Conservation (phyloP, 2,329 filamentous ascomycete species). For the Fusarium sororula region DNA sequence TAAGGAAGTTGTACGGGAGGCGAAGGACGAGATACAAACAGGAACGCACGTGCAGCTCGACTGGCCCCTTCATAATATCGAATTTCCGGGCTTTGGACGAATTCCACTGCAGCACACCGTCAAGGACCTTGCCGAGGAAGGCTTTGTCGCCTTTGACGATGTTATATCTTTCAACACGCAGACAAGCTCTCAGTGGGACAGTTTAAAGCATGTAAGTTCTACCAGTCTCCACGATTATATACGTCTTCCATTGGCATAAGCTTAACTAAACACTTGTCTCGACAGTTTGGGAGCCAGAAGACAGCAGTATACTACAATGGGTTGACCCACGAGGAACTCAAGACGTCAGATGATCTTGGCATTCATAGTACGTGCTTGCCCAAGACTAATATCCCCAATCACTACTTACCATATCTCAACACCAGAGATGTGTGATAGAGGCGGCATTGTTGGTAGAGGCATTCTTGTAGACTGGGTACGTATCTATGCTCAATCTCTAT, state of each 20-base stretch:
- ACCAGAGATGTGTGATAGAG: background rate
- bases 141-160: background rate
- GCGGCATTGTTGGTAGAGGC: background rate
- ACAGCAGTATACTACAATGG: background rate
- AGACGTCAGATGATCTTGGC: background rate
- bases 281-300: background rate
- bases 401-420: background rate
- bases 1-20: too few relatives aligned
- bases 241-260: too few relatives aligned
- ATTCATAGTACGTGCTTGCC: background rate
- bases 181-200: background rate
- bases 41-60: background rate
- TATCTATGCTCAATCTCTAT: background rate
- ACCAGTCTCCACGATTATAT: too few relatives aligned
- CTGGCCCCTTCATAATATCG: background rate
- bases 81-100: background rate
- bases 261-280: too few relatives aligned
- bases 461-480: background rate
- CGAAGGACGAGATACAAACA: too few relatives aligned
- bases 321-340: background rate
- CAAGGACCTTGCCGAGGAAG: background rate
- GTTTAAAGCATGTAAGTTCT: background rate
- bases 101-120: background rate
- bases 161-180: background rate
- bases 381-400: background rate